Conservation (phyloP, 768 basidiomycete genomes). For the Pleurotus cornucopiae region DNA sequence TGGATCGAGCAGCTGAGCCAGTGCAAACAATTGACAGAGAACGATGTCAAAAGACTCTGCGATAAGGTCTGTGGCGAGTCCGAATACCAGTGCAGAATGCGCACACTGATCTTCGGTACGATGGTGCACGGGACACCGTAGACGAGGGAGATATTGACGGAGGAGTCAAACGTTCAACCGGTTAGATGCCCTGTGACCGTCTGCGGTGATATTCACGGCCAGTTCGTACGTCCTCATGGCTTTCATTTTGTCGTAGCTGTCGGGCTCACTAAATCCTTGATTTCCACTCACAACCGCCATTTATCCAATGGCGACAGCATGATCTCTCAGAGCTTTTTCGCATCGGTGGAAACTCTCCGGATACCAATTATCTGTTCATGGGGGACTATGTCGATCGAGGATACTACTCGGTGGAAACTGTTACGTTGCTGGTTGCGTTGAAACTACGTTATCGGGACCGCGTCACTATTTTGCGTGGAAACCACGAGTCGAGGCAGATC, state of each 20-base stretch:
- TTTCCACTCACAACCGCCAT: background rate
- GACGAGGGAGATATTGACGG: slow-evolving; percentile 98
- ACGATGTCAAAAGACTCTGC: slow-evolving; percentile 95
- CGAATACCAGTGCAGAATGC: slow-evolving; percentile 13
- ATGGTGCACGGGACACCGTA: slow-evolving; percentile 27
- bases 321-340: slow-evolving; percentile 98
- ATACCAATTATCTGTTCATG: slow-evolving; percentile 99
- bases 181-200: slow-evolving; percentile 99
- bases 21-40: slow-evolving; percentile 95
- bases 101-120: slow-evolving; percentile 11
- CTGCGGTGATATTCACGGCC: slow-evolving; percentile 99
- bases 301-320: slow-evolving; percentile 55
- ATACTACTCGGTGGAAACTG: slow-evolving; percentile 99
- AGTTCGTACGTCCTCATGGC: slow-evolving; percentile 77
- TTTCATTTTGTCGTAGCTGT: slow-evolving; percentile 13
- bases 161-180: slow-evolving; percentile 98
- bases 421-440: slow-evolving; percentile 93
- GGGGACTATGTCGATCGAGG: slow-evolving; percentile 99
- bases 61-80: slow-evolving; percentile 78
- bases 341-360: slow-evolving; percentile 97
- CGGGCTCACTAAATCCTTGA: slow-evolving; percentile 9
- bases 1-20: slow-evolving; percentile 97
- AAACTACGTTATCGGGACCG: slow-evolving; percentile 98
- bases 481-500: slow-evolving; percentile 99
- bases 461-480: slow-evolving; percentile 95